These are phyloP conservation scores for Dactylellina parvicollis DNA, from an alignment of 2,329 filamentous ascomycete species.

Conservation along the genomic window DNA sequence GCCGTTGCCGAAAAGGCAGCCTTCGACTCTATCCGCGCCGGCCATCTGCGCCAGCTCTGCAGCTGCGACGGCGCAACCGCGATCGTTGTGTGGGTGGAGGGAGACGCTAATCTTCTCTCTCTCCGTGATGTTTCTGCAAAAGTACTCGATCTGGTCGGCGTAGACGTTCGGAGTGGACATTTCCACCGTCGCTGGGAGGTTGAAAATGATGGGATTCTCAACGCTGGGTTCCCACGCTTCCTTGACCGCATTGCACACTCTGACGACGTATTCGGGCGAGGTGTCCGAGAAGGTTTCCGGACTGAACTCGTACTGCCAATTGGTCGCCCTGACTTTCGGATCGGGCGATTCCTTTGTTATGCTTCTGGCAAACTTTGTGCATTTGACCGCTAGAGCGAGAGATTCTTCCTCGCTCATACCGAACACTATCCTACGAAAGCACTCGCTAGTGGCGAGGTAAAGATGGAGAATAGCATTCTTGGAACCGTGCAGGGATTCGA, in stretches of 20 bases:
- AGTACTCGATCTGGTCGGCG: conserved; percentile 95
- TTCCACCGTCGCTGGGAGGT: conserved; percentile 94
- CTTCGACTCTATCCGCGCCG: conserved; percentile 91
- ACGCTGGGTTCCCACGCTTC: conserved; percentile 85
- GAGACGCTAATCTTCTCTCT: conserved; percentile 88
- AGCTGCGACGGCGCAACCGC: conserved; percentile 87
- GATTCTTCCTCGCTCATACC: conserved; percentile 83
- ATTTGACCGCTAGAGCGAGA: conserved; percentile 82
- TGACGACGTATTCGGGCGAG: conserved; percentile 80
- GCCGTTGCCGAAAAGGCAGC: conserved; percentile 92
- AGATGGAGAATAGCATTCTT: conserved; percentile 96
- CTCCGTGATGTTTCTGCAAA: conserved; percentile 84
- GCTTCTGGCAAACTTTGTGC: conserved; percentile 83
- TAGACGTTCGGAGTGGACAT: conserved; percentile 94
- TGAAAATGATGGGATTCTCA: conserved; percentile 90
- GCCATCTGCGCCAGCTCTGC: conserved; percentile 96
- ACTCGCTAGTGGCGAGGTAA: conserved; percentile 94
- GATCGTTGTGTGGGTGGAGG: conserved; percentile 93
- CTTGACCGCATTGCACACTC: conserved; percentile 92
- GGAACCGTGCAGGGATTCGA: conserved; percentile 85
- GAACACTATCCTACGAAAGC: conserved; percentile 92
- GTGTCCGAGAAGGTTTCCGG: conserved; percentile 93
- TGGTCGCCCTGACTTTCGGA: conserved; percentile 65
- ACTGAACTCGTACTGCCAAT: conserved; percentile 84
- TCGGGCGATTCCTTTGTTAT: conserved; percentile 83